These are phyloP conservation scores for Globisporangium carolinianum DNA, from an alignment of 352 stramenopile genomes.

Conservation along the genomic window DNA sequence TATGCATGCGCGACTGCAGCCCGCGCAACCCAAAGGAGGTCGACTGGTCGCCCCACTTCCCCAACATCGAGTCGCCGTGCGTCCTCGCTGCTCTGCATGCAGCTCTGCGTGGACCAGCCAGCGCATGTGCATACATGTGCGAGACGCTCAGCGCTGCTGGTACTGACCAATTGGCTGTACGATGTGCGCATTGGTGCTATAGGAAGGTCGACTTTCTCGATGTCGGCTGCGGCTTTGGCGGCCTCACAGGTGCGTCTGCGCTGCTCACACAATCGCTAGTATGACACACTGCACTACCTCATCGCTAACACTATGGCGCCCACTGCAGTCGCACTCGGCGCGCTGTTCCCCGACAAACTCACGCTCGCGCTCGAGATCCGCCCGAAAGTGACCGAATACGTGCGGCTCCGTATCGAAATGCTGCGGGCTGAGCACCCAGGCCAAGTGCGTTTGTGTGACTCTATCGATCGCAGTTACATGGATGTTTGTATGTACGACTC, in stretches of 20 bases:
- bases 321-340: slow-evolving; percentile 79
- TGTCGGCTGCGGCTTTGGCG: slow-evolving; percentile 96
- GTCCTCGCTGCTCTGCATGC: slow-evolving; percentile 1
- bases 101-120: not conserved
- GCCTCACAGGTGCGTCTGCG: slow-evolving; percentile 77
- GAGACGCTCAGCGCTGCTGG: not conserved
- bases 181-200: not conserved
- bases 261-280: not conserved
- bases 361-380: slow-evolving; percentile 97
- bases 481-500: slow-evolving; percentile 1
- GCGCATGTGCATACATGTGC: not conserved
- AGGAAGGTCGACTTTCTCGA: slow-evolving; percentile 92
- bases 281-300: not conserved
- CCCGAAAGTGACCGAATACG: slow-evolving; percentile 92
- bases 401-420: slow-evolving; percentile 87
- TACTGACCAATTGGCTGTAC: not conserved
- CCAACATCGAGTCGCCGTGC: slow-evolving; percentile 70
- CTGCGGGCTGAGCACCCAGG: slow-evolving; percentile 69
- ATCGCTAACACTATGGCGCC: too few relatives aligned
- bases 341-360: slow-evolving; percentile 89
- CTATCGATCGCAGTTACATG: not conserved
- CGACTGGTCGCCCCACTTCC: slow-evolving; percentile 93
- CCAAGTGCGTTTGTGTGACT: slow-evolving; percentile 16
- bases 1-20: slow-evolving; percentile 17
- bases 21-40: slow-evolving; percentile 82